Percentiles rank a stretch among this genome's conserved stretches.
phyloP scores from a whole-genome alignment of 257 asterid species.

The Eustoma russellianum region DNA sequence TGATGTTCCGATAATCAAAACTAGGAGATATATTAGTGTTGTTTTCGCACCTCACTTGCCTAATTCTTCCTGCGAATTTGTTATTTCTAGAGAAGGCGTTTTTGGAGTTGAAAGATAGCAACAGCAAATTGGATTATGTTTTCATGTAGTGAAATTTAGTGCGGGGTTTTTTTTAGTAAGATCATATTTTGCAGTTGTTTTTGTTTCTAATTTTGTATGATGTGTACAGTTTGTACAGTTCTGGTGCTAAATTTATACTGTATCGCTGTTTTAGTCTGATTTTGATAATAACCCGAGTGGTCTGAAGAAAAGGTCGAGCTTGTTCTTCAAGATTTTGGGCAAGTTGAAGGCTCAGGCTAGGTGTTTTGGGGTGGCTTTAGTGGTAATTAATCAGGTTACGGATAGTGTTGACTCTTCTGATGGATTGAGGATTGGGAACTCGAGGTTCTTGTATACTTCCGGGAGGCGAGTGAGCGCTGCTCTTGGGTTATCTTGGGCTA shows the following conservation, averaged over 20 bases:
- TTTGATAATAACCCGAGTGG: conserved; percentile 57
- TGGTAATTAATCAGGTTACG: conserved; percentile 74
- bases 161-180: no score
- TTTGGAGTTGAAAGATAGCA: conserved; percentile 34
- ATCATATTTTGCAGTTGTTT: no score
- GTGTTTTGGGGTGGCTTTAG: conserved; percentile 60
- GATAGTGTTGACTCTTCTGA: conserved; percentile 53
- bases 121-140: neutral
- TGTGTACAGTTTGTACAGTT: no score
- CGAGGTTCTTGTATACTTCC: conserved; percentile 37
- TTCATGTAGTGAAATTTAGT: no score
- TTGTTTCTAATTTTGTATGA: no score
- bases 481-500: conserved; percentile 87
- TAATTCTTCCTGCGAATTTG: conserved; percentile 57
- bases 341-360: conserved; percentile 45
- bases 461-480: conserved; percentile 77
- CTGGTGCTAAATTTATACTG: no score
- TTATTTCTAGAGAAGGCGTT: conserved; percentile 56
- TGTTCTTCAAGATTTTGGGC: conserved; percentile 68
- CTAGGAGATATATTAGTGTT: conserved; percentile 59
- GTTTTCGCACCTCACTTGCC: conserved; percentile 87
- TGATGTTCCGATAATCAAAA: conserved; percentile 12
- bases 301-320: conserved; percentile 47
- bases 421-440: conserved; percentile 52
- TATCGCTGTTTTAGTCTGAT: conserved; percentile 53